A percentile compares a stretch with the other conserved stretches of the same genome.
Evolutionary conservation across 345 rosid species (phyloP).

Genomic region (Lepidium sativum): DNA sequence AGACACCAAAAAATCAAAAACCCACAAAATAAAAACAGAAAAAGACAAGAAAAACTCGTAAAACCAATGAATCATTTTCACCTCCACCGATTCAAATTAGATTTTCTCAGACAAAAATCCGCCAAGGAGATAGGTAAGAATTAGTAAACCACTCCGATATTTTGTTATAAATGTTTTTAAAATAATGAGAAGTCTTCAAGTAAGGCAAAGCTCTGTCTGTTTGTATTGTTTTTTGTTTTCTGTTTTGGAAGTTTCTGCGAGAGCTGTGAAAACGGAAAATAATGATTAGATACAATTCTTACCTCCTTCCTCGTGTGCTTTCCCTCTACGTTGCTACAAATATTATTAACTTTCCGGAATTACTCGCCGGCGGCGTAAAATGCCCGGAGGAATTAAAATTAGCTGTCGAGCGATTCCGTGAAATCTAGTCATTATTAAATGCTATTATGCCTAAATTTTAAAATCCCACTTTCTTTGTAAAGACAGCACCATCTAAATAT

Average conservation of each 20-base stretch:
- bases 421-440: conserved; percentile 4
- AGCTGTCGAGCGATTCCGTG: background rate
- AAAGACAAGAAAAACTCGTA: background rate
- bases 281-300: background rate
- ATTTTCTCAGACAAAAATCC: background rate
- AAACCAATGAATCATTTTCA: background rate
- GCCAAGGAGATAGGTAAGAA: conserved; percentile 1
- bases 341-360: background rate
- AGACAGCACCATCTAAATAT: conserved; percentile 4
- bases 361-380: conserved; percentile 12
- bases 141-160: background rate
- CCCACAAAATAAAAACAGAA: background rate
- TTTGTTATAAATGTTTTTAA: background rate
- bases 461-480: conserved; percentile 8
- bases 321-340: background rate
- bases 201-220: conserved; percentile 19
- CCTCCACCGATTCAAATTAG: background rate
- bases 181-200: conserved; percentile 5
- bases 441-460: conserved; percentile 18
- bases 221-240: background rate
- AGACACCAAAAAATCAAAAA: background rate
- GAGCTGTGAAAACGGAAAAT: conserved; percentile 4
- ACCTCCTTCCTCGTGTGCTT: conserved; percentile 2
- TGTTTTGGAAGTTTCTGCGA: conserved; percentile 17
- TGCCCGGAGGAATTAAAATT: background rate